Percentiles rank a stretch among this genome's conserved stretches.
Evolutionary conservation across 148 eudicot species (phyloP).

Genomic region (Rhododendron griersonianum): DNA sequence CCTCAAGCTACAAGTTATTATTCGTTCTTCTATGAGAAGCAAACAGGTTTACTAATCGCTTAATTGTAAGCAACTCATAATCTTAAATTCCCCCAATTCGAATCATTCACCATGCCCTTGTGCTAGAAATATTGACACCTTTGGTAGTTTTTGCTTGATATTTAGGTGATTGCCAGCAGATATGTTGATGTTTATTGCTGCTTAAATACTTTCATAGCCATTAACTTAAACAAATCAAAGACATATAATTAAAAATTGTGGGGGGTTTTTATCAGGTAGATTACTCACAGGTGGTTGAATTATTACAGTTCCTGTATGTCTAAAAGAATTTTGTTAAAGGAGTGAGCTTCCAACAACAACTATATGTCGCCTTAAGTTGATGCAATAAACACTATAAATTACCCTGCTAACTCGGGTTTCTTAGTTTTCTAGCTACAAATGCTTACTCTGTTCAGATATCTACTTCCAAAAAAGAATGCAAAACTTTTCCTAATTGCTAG

Average conservation of each 20-base stretch:
- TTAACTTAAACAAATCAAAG: not conserved
- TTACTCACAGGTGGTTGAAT: not conserved
- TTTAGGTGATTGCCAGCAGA: not conserved
- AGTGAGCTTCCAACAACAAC: too few species aligned
- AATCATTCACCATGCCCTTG: not conserved
- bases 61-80: not conserved
- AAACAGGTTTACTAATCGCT: not conserved
- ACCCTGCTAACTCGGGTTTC: too few species aligned
- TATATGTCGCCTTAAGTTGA: too few species aligned
- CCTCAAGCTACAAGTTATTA: not conserved
- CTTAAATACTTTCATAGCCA: not conserved
- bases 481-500: too few species aligned
- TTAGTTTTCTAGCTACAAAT: too few species aligned
- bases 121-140: not conserved
- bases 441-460: too few species aligned
- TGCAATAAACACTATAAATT: too few species aligned
- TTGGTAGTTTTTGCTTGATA: not conserved
- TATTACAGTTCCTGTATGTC: too few species aligned
- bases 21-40: not conserved
- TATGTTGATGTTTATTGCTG: not conserved
- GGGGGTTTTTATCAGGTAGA: not conserved
- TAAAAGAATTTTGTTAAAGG: too few species aligned
- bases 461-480: too few species aligned
- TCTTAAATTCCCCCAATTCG: not conserved
- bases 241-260: not conserved